Evolutionary conservation across 2,329 filamentous ascomycete genomes (phyloP).

Genomic region (Fusarium humuli): DNA sequence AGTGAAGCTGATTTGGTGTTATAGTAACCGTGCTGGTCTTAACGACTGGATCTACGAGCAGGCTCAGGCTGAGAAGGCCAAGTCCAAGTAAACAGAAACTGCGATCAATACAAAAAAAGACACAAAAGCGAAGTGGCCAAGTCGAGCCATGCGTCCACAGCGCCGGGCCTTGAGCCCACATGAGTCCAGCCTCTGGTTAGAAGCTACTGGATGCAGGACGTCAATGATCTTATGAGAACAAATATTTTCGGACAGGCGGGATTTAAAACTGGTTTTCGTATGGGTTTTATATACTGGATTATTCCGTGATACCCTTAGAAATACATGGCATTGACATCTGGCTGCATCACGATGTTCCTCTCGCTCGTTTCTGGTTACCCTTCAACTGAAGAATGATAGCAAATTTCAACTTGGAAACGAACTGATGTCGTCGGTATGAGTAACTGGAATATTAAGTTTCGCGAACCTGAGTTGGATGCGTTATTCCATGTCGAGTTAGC

Average conservation of each 20-base stretch:
- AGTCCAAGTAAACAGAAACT: conserved; percentile 41
- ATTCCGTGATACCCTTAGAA: conserved; percentile 38
- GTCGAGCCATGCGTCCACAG: conserved; percentile 13
- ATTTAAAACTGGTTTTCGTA: neutral
- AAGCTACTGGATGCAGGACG: neutral
- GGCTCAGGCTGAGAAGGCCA: conserved; percentile 69
- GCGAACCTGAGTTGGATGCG: no score
- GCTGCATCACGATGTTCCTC: neutral
- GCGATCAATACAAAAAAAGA: neutral
- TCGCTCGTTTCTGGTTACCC: neutral
- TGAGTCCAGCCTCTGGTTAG: neutral
- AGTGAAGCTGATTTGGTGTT: conserved; percentile 53
- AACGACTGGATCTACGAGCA: conserved; percentile 98
- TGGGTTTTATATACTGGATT: conserved; percentile 15
- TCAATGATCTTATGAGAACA: conserved; percentile 15
- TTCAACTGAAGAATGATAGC: neutral
- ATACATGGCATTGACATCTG: conserved; percentile 29
- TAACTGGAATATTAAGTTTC: no score
- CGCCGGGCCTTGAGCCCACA: conserved; percentile 21
- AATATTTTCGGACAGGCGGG: neutral
- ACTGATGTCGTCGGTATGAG: no score
- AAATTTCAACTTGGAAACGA: neutral
- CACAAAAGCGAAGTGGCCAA: conserved; percentile 10
- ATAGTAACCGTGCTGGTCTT: conserved; percentile 83
- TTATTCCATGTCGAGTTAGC: no score